Evolutionary conservation across 129 eudicot genomes (phyloP).

Genomic region (Arctium lappa): DNA sequence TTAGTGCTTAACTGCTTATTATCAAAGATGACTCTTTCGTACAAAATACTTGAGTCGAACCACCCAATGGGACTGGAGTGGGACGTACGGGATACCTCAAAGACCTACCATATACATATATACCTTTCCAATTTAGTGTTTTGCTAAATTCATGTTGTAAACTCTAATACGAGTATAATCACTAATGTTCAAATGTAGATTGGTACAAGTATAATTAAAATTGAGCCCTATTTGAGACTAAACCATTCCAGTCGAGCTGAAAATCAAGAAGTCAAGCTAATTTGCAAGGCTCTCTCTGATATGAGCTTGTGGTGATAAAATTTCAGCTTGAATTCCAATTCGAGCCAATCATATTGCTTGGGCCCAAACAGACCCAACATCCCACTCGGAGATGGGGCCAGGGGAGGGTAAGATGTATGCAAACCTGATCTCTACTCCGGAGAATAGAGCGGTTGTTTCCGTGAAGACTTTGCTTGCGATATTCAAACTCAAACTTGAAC

Average conservation of each 20-base stretch:
- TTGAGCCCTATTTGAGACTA: not conserved
- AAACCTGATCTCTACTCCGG: not conserved
- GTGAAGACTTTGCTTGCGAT: not conserved
- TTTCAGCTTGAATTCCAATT: not conserved
- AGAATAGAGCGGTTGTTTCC: not conserved
- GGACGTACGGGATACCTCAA: too few species aligned
- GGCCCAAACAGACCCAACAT: not conserved
- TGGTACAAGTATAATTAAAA: not conserved
- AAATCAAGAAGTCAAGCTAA: not conserved
- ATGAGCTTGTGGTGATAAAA: not conserved
- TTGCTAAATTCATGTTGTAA: too few species aligned
- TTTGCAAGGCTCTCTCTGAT: not conserved
- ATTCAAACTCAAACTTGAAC: not conserved
- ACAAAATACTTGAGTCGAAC: too few species aligned
- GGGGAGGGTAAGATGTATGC: not conserved
- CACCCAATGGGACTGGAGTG: too few species aligned
- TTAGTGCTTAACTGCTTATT: too few species aligned
- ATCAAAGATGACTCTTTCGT: too few species aligned
- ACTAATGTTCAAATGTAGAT: not conserved
- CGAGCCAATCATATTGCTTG: not conserved
- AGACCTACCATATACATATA: too few species aligned
- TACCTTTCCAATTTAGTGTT: too few species aligned
- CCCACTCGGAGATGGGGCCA: not conserved
- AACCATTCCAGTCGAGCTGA: not conserved
- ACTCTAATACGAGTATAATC: too few species aligned